These are phyloP conservation scores for Globisporangium orthogonon DNA, from an alignment of 352 stramenopile genomes.

Conservation along the genomic window DNA sequence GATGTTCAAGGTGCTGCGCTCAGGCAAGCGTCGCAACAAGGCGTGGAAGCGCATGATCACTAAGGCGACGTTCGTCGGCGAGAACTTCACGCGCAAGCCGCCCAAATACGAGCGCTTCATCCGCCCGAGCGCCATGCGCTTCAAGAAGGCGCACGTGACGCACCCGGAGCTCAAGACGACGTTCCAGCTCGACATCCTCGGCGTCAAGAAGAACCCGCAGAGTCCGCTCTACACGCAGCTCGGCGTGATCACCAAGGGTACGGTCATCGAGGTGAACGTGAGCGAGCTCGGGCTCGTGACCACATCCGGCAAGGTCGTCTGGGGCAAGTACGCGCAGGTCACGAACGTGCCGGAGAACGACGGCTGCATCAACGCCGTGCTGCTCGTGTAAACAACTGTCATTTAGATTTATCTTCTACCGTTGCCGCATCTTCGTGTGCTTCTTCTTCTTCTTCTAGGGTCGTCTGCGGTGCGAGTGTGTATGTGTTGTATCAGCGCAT, in stretches of 20 bases:
- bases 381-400: slow-evolving; percentile 93
- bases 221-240: slow-evolving; percentile 96
- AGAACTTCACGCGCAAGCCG: slow-evolving; percentile 99
- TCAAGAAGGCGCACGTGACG: slow-evolving; percentile 99
- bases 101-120: slow-evolving; percentile 99
- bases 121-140: slow-evolving; percentile 96
- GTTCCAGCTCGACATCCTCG: slow-evolving; percentile 99
- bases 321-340: slow-evolving; percentile 99
- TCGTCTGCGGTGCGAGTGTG: not conserved
- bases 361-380: slow-evolving; percentile 98
- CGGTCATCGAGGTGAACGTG: slow-evolving; percentile 98
- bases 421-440: not conserved
- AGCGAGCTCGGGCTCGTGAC: slow-evolving; percentile 99
- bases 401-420: slow-evolving; percentile 31
- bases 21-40: slow-evolving; percentile 95
- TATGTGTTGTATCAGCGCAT: not conserved
- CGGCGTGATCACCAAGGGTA: slow-evolving; percentile 99
- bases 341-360: slow-evolving; percentile 99
- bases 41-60: slow-evolving; percentile 89
- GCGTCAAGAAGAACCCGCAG: slow-evolving; percentile 99
- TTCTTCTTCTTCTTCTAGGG: not conserved
- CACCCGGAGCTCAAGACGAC: slow-evolving; percentile 99
- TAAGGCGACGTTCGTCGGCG: slow-evolving; percentile 97
- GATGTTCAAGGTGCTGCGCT: slow-evolving; percentile 99
- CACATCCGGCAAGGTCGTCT: slow-evolving; percentile 99